Evolutionary conservation across 331 rosid genomes (phyloP), one percentile per base, ranked within the genome.

Genomic region (Malus hybrid): DNA sequence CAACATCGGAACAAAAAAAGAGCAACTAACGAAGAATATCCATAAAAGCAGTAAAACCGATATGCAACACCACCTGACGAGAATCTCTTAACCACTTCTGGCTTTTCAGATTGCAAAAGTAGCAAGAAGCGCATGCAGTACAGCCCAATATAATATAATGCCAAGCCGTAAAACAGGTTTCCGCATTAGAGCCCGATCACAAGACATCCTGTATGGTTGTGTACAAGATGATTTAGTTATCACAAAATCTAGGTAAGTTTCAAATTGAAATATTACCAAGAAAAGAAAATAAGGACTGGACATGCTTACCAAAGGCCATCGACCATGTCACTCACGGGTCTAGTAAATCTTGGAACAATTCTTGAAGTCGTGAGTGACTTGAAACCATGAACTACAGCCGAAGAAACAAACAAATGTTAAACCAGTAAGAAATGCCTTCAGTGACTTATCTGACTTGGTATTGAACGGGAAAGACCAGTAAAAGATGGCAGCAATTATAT

Each of bases 121-220:
- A 36, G 97, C 93, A 34, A 95, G 88, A 72, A 95, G 97, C 34
- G 92, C 86, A 22, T 95, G 99, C 87, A 95, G 76, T 71, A 95
- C 72, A 52, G 90, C 95, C 99, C 97, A 95, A 70, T 95, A 95
- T 56, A 92, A 20, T 76, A 92, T 88, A 79, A 92, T 92, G 65
- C 97, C 96, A 63, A 94, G 92, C 67, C 99, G 91, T 67, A 92
- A 81, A 29, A 84, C 78, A 20, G 99, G 99, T 66, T 88, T 91
- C 59, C 99, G 88, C 99, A 95, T 95, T 80, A 95, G 80, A 48
- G 99, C 82, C 46, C 99, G 96, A 75, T 95, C 99, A 39, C 99
- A 95, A 60, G 99, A 86, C 76, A 95, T 97, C 99, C 97, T 95
- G 83, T 75, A 69, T 75, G 78, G 79, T 73, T 63, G 39, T 46